phyloP scores from a whole-genome alignment of 1,284 basidiomycete genomes.

The Trametes versicolor region DNA sequence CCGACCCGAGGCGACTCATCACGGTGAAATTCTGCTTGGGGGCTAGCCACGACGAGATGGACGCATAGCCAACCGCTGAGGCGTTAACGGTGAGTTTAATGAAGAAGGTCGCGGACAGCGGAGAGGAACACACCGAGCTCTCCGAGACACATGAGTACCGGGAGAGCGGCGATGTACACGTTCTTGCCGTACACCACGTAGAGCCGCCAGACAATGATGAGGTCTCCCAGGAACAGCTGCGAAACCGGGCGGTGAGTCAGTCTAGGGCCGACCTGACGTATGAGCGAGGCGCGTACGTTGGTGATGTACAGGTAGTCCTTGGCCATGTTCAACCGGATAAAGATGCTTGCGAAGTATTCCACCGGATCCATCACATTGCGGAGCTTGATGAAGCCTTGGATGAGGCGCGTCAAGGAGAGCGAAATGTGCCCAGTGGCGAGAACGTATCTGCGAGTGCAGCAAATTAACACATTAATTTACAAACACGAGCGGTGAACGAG shows the following conservation, averaged over 20 bases:
- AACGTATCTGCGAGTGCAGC: neutral
- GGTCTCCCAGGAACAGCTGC: conserved; percentile 14
- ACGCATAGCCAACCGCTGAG: neutral
- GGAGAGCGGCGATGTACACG: neutral
- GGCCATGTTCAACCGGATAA: conserved; percentile 16
- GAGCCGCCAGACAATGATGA: conserved; percentile 15
- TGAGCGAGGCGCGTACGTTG: conserved; percentile 6
- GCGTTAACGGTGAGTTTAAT: neutral
- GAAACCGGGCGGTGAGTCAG: no score
- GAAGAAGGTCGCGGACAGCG: neutral
- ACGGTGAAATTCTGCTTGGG: neutral
- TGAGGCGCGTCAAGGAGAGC: conserved; percentile 17
- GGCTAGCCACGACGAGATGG: neutral
- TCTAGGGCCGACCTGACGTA: no score
- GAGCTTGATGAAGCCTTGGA: conserved; percentile 22
- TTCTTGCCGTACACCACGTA: conserved; percentile 14
- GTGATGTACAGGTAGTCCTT: conserved; percentile 25
- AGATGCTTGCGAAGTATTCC: conserved; percentile 18
- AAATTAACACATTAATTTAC: neutral
- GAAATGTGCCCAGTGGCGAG: conserved; percentile 20
- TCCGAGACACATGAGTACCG: neutral
- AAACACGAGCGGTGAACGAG: neutral
- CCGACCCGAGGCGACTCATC: conserved; percentile 33
- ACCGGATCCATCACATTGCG: conserved; percentile 13
- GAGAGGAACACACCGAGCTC: conserved; percentile 6